A percentile compares a stretch with the other conserved stretches of the same genome.
These are phyloP conservation scores for Verticillium nubilum DNA, from an alignment of 2,329 filamentous ascomycete genomes.

Conservation along the genomic window DNA sequence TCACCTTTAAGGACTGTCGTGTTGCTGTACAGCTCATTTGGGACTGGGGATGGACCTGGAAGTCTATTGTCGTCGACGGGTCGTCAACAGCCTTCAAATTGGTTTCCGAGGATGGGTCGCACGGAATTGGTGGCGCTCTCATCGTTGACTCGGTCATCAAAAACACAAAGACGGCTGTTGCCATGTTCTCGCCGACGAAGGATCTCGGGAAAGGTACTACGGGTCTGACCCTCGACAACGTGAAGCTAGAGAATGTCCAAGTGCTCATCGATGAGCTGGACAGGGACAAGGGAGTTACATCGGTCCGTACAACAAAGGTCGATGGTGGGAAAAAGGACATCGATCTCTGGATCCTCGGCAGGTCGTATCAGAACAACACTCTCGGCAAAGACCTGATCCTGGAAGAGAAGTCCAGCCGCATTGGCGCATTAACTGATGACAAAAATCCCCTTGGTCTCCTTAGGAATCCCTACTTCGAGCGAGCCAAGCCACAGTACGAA, in stretches of 20 bases:
- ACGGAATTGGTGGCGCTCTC: background rate
- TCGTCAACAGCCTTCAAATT: background rate
- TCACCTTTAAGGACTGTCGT: slow-evolving; percentile 2
- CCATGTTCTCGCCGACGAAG: background rate
- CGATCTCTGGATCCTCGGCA: background rate
- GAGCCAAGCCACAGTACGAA: slow-evolving; percentile 51
- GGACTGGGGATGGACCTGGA: slow-evolving; percentile 11
- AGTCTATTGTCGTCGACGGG: slow-evolving; percentile 1
- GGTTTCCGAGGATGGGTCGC: background rate
- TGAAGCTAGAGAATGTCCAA: background rate
- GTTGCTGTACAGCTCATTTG: slow-evolving; percentile 7
- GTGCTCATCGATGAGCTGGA: background rate
- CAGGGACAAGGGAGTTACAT: background rate
- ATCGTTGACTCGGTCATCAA: background rate
- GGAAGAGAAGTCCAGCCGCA: background rate
- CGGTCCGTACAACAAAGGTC: background rate
- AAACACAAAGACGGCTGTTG: background rate
- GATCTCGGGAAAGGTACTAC: background rate
- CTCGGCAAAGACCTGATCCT: background rate
- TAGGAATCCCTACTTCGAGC: slow-evolving; percentile 31
- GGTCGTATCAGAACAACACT: background rate
- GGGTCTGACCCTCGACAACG: background rate
- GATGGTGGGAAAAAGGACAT: background rate
- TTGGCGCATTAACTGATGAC: background rate
- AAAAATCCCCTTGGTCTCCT: background rate